phyloP scores from a whole-genome alignment of 805 yeast genomes.

The Metschnikowia hibisci region DNA sequence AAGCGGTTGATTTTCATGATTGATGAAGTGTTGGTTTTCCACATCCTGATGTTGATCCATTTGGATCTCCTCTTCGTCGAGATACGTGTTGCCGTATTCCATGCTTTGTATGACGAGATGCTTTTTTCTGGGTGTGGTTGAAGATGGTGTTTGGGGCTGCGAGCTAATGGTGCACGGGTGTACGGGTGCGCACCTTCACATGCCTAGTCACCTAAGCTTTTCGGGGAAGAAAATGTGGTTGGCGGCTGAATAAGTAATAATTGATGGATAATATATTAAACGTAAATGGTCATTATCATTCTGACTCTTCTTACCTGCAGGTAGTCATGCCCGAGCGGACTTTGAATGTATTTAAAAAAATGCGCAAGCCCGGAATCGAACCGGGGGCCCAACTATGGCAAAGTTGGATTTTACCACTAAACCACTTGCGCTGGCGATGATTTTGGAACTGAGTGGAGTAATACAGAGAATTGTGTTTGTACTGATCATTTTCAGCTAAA shows the following conservation, averaged over 20 bases:
- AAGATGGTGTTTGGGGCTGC: neutral
- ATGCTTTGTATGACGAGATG: slow-evolving; percentile 2
- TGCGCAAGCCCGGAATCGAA: slow-evolving; percentile 24
- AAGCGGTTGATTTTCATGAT: slow-evolving; percentile 5
- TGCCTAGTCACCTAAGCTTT: neutral
- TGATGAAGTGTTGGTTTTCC: slow-evolving; percentile 16
- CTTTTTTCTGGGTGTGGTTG: neutral
- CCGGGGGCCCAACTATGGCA: slow-evolving; percentile 24
- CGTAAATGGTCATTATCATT: no score
- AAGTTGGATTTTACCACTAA: slow-evolving; percentile 21
- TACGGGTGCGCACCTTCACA: slow-evolving; percentile 2
- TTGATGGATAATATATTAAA: no score
- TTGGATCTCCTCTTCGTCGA: slow-evolving; percentile 27
- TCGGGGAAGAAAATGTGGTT: neutral
- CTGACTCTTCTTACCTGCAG: no score
- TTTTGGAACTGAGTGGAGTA: no score
- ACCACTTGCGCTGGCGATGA: slow-evolving; percentile 19
- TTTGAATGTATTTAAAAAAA: slow-evolving; percentile 4
- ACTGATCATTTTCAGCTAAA: no score
- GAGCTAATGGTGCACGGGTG: slow-evolving; percentile 2
- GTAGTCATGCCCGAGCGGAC: neutral
- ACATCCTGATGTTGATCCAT: slow-evolving; percentile 20
- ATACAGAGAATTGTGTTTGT: no score
- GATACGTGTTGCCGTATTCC: slow-evolving; percentile 28
- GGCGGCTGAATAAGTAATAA: no score